Evolutionary conservation across 352 stramenopile species (phyloP).

Genomic region (Peronospora farinosa): DNA sequence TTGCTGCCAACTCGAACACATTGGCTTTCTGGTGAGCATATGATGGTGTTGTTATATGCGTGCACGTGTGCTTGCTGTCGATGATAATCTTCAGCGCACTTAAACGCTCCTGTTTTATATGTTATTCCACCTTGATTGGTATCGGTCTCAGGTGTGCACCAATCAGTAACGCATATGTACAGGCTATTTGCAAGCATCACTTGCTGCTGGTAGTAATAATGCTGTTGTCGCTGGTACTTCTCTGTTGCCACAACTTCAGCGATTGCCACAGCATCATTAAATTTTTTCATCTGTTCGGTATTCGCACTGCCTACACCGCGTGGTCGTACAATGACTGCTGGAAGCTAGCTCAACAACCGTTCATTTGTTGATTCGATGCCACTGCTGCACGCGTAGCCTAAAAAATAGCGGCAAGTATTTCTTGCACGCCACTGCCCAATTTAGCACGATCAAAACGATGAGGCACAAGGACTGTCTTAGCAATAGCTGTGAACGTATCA

Average conservation of each 20-base stretch:
- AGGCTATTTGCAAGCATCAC: conserved; percentile 39
- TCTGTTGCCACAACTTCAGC: conserved; percentile 27
- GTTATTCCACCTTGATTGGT: conserved; percentile 38
- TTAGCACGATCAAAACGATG: conserved; percentile 4
- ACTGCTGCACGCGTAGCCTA: conserved; percentile 44
- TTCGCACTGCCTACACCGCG: conserved; percentile 4
- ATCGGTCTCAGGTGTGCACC: conserved; percentile 20
- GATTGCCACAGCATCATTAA: conserved; percentile 8
- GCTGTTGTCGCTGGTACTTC: conserved; percentile 48
- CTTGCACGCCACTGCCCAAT: conserved; percentile 29
- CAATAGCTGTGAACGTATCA: neutral
- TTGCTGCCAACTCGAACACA: conserved; percentile 39
- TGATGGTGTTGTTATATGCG: conserved; percentile 51
- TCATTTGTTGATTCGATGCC: conserved; percentile 33
- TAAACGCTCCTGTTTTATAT: conserved; percentile 49
- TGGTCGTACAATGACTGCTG: conserved; percentile 29
- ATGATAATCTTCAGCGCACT: conserved; percentile 48
- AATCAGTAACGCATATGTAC: conserved; percentile 20
- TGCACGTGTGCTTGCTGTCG: conserved; percentile 47
- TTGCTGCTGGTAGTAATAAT: conserved; percentile 68
- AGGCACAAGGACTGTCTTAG: conserved; percentile 9
- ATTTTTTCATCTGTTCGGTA: conserved; percentile 6
- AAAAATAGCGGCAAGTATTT: conserved; percentile 63
- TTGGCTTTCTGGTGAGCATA: conserved; percentile 47
- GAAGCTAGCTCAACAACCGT: conserved; percentile 11